phyloP scores from a whole-genome alignment of 371 early-diverging fungal genomes.

The Apophysomyces variabilis region DNA sequence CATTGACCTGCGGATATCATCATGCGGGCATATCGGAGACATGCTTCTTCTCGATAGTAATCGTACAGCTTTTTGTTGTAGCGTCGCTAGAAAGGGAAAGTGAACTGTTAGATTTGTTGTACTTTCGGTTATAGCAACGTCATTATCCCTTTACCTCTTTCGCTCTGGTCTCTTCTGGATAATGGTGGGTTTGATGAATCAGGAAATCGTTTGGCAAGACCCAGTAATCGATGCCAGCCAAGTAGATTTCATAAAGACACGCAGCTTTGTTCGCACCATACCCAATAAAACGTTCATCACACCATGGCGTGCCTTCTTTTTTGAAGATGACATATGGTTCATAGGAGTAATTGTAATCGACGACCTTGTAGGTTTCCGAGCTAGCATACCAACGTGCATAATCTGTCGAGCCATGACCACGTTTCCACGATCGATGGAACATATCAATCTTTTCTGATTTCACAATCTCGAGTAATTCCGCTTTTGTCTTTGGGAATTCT shows the following conservation, averaged over 20 bases:
- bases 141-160: constrained; percentile 53
- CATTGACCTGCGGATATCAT: constrained; percentile 56
- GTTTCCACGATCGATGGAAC: constrained; percentile 60
- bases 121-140: neutral
- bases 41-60: constrained; percentile 68
- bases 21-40: constrained; percentile 62
- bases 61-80: constrained; percentile 69
- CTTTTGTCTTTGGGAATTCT: constrained; percentile 51
- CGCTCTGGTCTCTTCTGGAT: constrained; percentile 62
- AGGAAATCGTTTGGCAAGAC: constrained; percentile 66
- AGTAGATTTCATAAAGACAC: constrained; percentile 69
- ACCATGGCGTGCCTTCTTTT: constrained; percentile 67
- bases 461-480: constrained; percentile 44
- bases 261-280: constrained; percentile 77
- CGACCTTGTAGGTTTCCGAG: constrained; percentile 52
- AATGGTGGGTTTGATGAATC: constrained; percentile 72
- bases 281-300: constrained; percentile 72
- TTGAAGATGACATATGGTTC: constrained; percentile 68
- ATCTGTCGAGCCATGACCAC: constrained; percentile 64
- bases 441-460: constrained; percentile 54
- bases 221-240: constrained; percentile 68
- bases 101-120: neutral
- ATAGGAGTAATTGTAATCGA: constrained; percentile 61
- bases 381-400: constrained; percentile 57
- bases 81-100: constrained; percentile 49